Evolutionary conservation across 352 stramenopile species (phyloP).

Genomic region (Globisporangium heterothallicum): DNA sequence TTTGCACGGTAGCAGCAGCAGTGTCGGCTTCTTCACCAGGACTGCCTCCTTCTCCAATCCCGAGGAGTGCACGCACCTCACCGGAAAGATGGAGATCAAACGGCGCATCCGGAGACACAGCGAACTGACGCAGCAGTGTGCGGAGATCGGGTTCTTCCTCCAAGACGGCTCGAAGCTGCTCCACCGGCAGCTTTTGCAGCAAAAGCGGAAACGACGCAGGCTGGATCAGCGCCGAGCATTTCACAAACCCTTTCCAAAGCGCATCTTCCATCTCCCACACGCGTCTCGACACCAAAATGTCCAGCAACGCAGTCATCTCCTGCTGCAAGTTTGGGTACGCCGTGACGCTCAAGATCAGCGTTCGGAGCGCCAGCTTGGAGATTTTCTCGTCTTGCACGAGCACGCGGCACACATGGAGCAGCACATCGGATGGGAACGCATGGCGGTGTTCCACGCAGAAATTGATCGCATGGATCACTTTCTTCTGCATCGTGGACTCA

Average conservation of each 20-base stretch:
- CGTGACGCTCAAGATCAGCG: conserved; percentile 74
- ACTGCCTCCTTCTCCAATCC: no score
- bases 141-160: conserved; percentile 59
- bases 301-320: conserved; percentile 54
- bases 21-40: no score
- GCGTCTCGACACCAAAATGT: conserved; percentile 39
- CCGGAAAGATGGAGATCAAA: background rate
- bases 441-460: conserved; percentile 77
- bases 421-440: conserved; percentile 69
- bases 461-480: conserved; percentile 71
- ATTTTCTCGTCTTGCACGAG: conserved; percentile 55
- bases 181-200: conserved; percentile 42
- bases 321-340: conserved; percentile 59
- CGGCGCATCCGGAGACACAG: conserved; percentile 6
- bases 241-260: conserved; percentile 78
- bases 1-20: no score
- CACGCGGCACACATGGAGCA: conserved; percentile 61
- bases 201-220: conserved; percentile 66
- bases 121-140: conserved; percentile 37
- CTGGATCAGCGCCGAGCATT: conserved; percentile 68
- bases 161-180: conserved; percentile 42
- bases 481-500: conserved; percentile 69
- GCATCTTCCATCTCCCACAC: conserved; percentile 76
- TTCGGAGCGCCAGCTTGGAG: conserved; percentile 66
- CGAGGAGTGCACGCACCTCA: background rate